Conservation (phyloP, 495 filamentous ascomycete species). For the Aspergillus wentii region DNA sequence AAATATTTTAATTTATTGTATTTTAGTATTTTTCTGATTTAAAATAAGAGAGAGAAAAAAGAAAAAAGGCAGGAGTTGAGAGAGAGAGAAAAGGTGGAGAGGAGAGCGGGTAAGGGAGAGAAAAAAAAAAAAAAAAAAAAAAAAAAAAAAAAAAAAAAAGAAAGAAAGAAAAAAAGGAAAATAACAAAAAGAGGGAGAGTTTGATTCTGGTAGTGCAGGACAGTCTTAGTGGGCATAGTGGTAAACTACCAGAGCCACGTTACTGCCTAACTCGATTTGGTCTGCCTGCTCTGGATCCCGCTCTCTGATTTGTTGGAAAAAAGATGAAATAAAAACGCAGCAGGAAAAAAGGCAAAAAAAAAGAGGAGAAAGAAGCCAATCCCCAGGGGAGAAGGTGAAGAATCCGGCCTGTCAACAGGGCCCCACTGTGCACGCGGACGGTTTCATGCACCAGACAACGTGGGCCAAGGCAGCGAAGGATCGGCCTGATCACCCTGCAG, state of each 20-base stretch:
- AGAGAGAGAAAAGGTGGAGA: background rate
- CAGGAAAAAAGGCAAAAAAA: too few relatives aligned
- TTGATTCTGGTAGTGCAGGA: too few relatives aligned
- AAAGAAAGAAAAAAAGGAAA: too few relatives aligned
- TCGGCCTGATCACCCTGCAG: too few relatives aligned
- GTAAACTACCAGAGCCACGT: too few relatives aligned
- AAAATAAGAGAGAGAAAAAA: conserved; percentile 1
- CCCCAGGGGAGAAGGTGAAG: conserved; percentile 27
- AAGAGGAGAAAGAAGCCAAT: conserved; percentile 1
- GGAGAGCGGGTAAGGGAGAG: too few relatives aligned
- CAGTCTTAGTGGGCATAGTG: too few relatives aligned
- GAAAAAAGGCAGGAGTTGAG: conserved; percentile 2
- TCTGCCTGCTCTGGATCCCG: too few relatives aligned
- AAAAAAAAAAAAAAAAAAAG: conserved; percentile 6
- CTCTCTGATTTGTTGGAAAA: too few relatives aligned
- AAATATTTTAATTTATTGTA: background rate
- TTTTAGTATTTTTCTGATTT: conserved; percentile 1
- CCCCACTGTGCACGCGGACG: conserved; percentile 41
- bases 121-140: conserved; percentile 1
- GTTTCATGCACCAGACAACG: conserved; percentile 44
- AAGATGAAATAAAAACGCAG: too few relatives aligned
- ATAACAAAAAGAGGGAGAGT: too few relatives aligned
- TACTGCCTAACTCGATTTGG: too few relatives aligned
- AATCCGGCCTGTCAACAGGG: conserved; percentile 38
- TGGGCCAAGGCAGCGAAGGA: conserved; percentile 32